Evolutionary conservation across 495 filamentous ascomycete species (phyloP), one percentile per base, ranked within the genome.

Genomic region (Parathielavia appendiculata): DNA sequence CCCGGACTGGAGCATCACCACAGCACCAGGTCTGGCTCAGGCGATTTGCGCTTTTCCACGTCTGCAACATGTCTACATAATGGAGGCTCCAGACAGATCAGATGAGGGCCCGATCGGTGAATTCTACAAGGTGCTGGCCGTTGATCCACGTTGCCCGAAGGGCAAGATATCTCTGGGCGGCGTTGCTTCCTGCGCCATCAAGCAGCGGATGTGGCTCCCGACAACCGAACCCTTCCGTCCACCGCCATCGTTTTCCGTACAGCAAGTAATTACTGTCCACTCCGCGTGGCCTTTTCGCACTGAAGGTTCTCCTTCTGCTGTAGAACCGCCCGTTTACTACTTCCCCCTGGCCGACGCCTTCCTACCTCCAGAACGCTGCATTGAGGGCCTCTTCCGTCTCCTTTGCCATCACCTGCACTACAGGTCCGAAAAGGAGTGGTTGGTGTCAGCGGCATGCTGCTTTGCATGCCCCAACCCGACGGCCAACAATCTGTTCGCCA

Each of bases 151-250:
- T 8, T 43, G 51, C 38, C 51, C 51, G 5, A 14, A 7, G 14
- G 10, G 50, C 14, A 43, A n/a, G 35, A 43, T 54, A 14, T 19
- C 46, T 4, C 19, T 44, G 20, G 10, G 14, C 10, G 51, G 23
- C 10, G 51, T 39, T 23, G 23, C 51, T 9, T 54, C 52, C n/a
- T 20, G n/a, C 11, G 23, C 52, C 12, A n/a, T 54, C n/a, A 54
- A 45, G n/a, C 8, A 34, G 10, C 52, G 40, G 4, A 11, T 40
- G 12, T 54, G 40, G 52, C 40, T 54, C 8, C 52, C 52, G 1
- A 54, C 52, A 1, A 11, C 52, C 23, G 39, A 45, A 17, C 13
- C 39, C n/a, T 34, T 45, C 26, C 1, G 5, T 14, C 40, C 52
- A 5, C 52, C 40, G 9, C 40, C 52, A 2, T 36, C 40, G 14